These are phyloP conservation scores for Aspergillus cejpii DNA, from an alignment of 2,329 filamentous ascomycete genomes.

Conservation along the genomic window DNA sequence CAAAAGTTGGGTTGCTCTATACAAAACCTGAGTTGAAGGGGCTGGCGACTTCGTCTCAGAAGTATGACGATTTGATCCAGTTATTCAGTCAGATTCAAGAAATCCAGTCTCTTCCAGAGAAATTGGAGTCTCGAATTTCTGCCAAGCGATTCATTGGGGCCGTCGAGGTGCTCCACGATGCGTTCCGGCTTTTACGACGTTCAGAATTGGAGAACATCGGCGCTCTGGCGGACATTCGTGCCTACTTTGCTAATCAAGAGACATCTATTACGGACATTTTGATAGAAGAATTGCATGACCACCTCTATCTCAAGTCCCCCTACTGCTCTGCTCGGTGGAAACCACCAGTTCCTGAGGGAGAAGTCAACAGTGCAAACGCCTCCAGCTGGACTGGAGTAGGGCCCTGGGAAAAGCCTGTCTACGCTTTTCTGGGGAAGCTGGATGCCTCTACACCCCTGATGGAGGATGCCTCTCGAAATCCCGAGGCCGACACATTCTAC, in stretches of 20 bases:
- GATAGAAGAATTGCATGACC: constrained; percentile 94
- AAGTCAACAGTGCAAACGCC: constrained; percentile 19
- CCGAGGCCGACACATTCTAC: constrained; percentile 89
- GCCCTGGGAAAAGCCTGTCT: constrained; percentile 50
- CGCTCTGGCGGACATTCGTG: constrained; percentile 74
- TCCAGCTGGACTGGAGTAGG: constrained; percentile 28
- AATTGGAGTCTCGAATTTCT: constrained; percentile 87
- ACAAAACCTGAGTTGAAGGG: constrained; percentile 89
- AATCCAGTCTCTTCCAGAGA: constrained; percentile 79
- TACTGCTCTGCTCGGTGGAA: constrained; percentile 98
- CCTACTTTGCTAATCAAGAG: constrained; percentile 90
- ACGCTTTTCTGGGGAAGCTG: constrained; percentile 52
- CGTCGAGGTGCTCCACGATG: constrained; percentile 85
- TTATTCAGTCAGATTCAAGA: constrained; percentile 79
- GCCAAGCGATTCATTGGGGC: constrained; percentile 92
- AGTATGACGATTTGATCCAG: constrained; percentile 83
- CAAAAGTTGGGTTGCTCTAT: constrained; percentile 73
- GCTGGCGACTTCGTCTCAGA: constrained; percentile 77
- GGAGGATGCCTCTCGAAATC: constrained; percentile 88
- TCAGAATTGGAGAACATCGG: constrained; percentile 89
- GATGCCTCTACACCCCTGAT: constrained; percentile 54
- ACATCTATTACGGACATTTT: constrained; percentile 86
- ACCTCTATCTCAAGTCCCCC: constrained; percentile 93
- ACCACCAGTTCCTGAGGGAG: constrained; percentile 48
- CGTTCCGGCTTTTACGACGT: constrained; percentile 71